A percentile compares a stretch with the other conserved stretches of the same genome.
These are phyloP conservation scores for Diaporthe helianthi DNA, from an alignment of 2,329 filamentous ascomycete species.

Conservation along the genomic window DNA sequence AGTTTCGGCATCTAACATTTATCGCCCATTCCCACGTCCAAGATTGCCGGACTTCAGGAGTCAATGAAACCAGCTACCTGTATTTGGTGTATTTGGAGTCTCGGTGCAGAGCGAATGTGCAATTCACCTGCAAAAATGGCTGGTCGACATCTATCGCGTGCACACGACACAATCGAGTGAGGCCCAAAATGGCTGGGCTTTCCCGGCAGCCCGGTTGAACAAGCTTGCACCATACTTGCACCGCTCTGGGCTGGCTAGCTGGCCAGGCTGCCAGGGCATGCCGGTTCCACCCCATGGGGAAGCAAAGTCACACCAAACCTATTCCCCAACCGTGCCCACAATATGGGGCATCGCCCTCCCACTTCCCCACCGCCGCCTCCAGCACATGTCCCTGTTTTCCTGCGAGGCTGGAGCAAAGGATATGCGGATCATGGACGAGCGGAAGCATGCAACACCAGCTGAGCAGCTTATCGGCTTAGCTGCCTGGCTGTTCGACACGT, in stretches of 20 bases:
- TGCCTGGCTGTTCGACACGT: neutral
- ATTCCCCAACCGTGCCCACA: constrained; percentile 23
- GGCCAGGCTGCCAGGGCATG: constrained; percentile 12
- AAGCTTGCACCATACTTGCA: neutral
- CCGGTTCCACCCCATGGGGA: constrained; percentile 28
- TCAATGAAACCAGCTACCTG: neutral
- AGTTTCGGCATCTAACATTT: neutral
- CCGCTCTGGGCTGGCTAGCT: too few species aligned
- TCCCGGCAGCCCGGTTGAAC: neutral
- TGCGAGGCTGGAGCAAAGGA: neutral
- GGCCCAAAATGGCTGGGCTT: neutral
- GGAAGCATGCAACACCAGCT: constrained; percentile 8
- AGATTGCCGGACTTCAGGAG: neutral
- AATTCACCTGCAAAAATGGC: too few species aligned
- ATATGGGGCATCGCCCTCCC: neutral
- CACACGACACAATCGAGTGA: neutral
- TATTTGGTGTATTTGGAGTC: too few species aligned
- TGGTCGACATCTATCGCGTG: neutral
- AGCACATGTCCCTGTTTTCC: neutral
- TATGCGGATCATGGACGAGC: constrained; percentile 20
- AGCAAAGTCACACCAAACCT: neutral
- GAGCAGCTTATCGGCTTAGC: neutral
- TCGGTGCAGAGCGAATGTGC: neutral
- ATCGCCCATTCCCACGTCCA: neutral
- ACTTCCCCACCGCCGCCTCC: neutral